phyloP scores from a whole-genome alignment of 805 yeast species.

The Blastobotrys muscicola region DNA sequence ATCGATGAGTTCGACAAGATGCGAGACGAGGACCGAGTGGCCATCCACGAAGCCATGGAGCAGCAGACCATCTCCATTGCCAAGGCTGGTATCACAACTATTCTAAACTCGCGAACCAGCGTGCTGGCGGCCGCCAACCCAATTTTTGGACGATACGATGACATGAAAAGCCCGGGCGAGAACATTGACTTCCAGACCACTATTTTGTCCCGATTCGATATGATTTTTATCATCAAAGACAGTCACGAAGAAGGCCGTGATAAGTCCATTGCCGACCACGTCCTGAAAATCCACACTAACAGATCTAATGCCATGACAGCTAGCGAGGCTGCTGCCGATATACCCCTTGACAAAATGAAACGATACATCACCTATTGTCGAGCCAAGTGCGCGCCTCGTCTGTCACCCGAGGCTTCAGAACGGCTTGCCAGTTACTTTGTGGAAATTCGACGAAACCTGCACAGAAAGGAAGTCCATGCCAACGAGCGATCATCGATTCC shows the following conservation, averaged over 20 bases:
- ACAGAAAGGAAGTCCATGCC: constrained; percentile 67
- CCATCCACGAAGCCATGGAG: constrained; percentile 99
- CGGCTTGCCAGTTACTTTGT: constrained; percentile 87
- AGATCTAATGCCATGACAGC: constrained; percentile 33
- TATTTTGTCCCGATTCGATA: constrained; percentile 92
- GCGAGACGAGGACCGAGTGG: constrained; percentile 98
- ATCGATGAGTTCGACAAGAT: constrained; percentile 98
- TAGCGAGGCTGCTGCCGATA: constrained; percentile 60
- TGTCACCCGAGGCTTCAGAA: constrained; percentile 83
- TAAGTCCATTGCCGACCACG: constrained; percentile 85
- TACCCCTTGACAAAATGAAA: constrained; percentile 84
- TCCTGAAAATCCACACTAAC: constrained; percentile 88
- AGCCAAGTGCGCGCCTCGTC: constrained; percentile 83
- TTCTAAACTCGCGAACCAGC: constrained; percentile 89
- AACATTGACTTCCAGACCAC: constrained; percentile 97
- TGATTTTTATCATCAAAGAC: constrained; percentile 96
- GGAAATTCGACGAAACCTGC: constrained; percentile 74
- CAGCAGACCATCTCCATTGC: constrained; percentile 98
- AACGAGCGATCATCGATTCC: constrained; percentile 93
- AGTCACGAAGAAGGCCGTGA: constrained; percentile 84
- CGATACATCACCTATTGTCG: constrained; percentile 87
- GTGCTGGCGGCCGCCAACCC: constrained; percentile 99
- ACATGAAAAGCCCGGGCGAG: constrained; percentile 92
- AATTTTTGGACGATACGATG: constrained; percentile 92
- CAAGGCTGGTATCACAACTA: constrained; percentile 97